Conservation (phyloP, 306 rosid species). For the Gastrolobium bilobum region DNA sequence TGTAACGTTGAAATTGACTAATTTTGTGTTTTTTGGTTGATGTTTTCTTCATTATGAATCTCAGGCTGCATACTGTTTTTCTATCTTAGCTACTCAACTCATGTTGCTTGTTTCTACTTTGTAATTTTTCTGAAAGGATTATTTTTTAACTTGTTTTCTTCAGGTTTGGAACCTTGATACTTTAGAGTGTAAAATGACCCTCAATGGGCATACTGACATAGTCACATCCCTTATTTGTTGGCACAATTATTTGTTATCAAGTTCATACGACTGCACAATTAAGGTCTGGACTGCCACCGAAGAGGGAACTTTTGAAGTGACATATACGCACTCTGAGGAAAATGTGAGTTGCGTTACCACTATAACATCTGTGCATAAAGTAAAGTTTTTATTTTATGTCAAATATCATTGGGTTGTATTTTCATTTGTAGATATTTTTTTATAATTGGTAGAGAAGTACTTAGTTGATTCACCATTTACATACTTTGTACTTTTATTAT, state of each 20-base stretch:
- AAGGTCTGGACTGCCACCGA: conserved; percentile 54
- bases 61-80: background rate
- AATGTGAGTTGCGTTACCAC: conserved; percentile 44
- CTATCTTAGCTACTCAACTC: background rate
- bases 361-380: background rate
- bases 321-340: conserved; percentile 46
- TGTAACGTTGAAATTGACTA: too few relatives aligned
- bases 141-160: background rate
- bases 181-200: conserved; percentile 54
- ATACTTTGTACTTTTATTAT: background rate
- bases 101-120: background rate
- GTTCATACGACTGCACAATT: conserved; percentile 50
- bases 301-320: conserved; percentile 43
- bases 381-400: background rate
- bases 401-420: background rate
- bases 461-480: background rate
- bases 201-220: conserved; percentile 50
- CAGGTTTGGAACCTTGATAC: conserved; percentile 65
- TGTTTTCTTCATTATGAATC: background rate
- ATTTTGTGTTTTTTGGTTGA: background rate
- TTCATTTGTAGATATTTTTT: background rate
- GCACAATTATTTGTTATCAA: conserved; percentile 49
- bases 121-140: background rate
- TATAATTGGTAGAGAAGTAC: background rate
- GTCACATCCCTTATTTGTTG: conserved; percentile 65